Base-by-base conservation (phyloP, 352 stramenopile genomes). In the Blastocystis sp. region DNA sequence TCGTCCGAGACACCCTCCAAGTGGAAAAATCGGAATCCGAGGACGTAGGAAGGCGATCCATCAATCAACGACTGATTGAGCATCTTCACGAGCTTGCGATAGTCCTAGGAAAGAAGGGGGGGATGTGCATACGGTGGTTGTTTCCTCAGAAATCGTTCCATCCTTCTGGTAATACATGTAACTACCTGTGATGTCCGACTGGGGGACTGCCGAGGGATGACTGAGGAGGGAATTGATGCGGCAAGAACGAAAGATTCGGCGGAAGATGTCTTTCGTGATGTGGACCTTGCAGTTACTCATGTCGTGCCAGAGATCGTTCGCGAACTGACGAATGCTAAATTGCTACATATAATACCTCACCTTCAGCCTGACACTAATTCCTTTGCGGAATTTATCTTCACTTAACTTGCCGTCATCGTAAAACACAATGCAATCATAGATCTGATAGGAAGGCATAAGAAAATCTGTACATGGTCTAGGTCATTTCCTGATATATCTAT, bases 401-500 rank as follows among this genome's bases (percentile, higher is more conserved):
- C 66, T 55, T 45, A 84, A 18, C 20, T 23, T 13, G n/a, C 53
- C 23, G 2, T 26, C 39, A 50, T 54, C 50, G 26, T 84, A 84
- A 23, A 15, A 23, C n/a, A 84, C 62, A 13, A 68, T 41, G 37
- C 15, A 47, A 50, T 66, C 47, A 45, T 68, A 84, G 15, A 84
- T 84, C 73, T 84, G 50, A 84, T 15, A 63, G 64, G 3, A 66
- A 54, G 15, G 29, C 3, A 66, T n/a, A 66, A 1, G 20, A 47
- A 6, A 39, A 8, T 11, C 9, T 7, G 8, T 53, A 84, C 73
- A 84, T 84, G 9, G n/a, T 84, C 73, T 26, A 84, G 26, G 55
- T 66, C 73, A 45, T 66, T 68, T 84, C 73, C 73, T 23, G 73
- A 84, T 39, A 69, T 61, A 43, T 84, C 73, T 4, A 84, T 84